Evolutionary conservation across 116 monocot species (phyloP).

Genomic region (Zostera marina): DNA sequence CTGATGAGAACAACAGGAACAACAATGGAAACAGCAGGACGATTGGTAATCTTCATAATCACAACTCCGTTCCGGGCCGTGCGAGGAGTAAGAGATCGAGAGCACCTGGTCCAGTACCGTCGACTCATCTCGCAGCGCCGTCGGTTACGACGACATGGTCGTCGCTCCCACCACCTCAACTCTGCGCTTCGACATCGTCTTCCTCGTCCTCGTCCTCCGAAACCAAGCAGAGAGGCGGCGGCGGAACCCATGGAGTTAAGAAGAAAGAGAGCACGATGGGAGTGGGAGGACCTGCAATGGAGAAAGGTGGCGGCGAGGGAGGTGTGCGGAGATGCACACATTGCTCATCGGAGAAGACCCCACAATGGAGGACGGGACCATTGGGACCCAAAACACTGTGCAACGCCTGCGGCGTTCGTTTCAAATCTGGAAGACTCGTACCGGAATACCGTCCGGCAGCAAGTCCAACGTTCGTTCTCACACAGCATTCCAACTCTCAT

Average conservation of each 20-base stretch:
- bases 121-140: background rate
- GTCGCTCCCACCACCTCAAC: background rate
- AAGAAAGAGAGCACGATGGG: background rate
- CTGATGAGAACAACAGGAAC: background rate
- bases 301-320: slow-evolving; percentile 1
- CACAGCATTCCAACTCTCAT: slow-evolving; percentile 55
- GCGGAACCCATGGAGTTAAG: background rate
- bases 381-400: slow-evolving; percentile 56
- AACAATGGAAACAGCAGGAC: background rate
- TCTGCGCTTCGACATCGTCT: slow-evolving; percentile 1
- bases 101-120: slow-evolving; percentile 7
- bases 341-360: slow-evolving; percentile 49
- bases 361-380: slow-evolving; percentile 53
- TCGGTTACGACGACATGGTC: background rate
- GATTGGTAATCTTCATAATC: background rate
- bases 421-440: slow-evolving; percentile 41
- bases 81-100: slow-evolving; percentile 36
- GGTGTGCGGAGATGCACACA: slow-evolving; percentile 35
- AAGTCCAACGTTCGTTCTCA: slow-evolving; percentile 38
- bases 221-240: slow-evolving; percentile 5
- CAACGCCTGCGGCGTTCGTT: slow-evolving; percentile 51
- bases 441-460: slow-evolving; percentile 50
- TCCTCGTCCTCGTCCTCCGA: slow-evolving; percentile 19
- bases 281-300: background rate
- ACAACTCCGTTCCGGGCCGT: slow-evolving; percentile 11